A percentile compares a stretch with the other conserved stretches of the same genome.
Evolutionary conservation across 1,284 basidiomycete genomes (phyloP).

Genomic region (Austroboletus novae-zelandiae): DNA sequence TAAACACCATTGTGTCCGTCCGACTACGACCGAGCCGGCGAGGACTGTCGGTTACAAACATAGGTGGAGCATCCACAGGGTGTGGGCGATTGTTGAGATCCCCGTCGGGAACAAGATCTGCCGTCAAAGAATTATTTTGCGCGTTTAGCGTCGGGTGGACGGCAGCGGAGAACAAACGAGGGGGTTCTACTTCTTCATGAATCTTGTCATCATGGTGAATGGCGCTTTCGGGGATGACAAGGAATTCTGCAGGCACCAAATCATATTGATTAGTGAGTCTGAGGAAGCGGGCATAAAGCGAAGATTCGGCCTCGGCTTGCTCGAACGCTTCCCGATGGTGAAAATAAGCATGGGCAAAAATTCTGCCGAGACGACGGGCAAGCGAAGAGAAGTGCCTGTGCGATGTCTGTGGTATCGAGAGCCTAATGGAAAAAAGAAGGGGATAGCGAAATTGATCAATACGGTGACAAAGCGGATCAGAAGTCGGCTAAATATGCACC

Average conservation of each 20-base stretch:
- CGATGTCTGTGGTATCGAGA: conserved; percentile 79
- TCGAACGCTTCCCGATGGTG: conserved; percentile 91
- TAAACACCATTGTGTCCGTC: conserved; percentile 78
- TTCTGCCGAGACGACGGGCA: conserved; percentile 85
- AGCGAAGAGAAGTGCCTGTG: conserved; percentile 86
- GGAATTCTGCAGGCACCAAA: conserved; percentile 77
- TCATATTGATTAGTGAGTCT: conserved; percentile 80
- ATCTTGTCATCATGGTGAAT: conserved; percentile 31
- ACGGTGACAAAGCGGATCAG: conserved; percentile 23
- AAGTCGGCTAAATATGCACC: conserved; percentile 44
- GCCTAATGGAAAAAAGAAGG: conserved; percentile 38
- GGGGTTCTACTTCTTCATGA: conserved; percentile 41
- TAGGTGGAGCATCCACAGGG: conserved; percentile 19
- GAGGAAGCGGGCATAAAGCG: conserved; percentile 88
- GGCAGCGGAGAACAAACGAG: conserved; percentile 48
- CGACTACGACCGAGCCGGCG: conserved; percentile 56
- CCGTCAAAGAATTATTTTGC: conserved; percentile 19
- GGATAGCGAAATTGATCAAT: conserved; percentile 9
- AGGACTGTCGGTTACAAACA: conserved; percentile 44
- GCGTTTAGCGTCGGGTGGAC: conserved; percentile 33
- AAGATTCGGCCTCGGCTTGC: conserved; percentile 87
- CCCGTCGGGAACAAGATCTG: conserved; percentile 10
- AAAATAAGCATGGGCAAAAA: conserved; percentile 95
- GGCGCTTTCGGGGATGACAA: conserved; percentile 66
- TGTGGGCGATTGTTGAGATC: conserved; percentile 20